A percentile compares a stretch with the other conserved stretches of the same genome.
Evolutionary conservation across 1,139 yeast species (phyloP).

Genomic region (Lodderomyces elongisporus): DNA sequence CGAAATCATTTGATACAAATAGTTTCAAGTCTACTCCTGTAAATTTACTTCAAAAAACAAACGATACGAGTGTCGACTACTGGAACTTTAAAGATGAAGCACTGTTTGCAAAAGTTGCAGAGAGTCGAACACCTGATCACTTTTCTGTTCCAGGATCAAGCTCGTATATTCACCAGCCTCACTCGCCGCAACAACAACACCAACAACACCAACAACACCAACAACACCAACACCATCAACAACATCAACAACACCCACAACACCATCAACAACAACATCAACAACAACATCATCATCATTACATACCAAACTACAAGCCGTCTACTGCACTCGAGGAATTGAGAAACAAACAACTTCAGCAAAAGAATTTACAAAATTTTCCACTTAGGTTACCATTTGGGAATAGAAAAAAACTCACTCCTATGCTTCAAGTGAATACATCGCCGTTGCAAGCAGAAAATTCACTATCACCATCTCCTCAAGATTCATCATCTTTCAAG

Average conservation of each 20-base stretch:
- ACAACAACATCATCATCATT: background rate
- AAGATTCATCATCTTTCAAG: slow-evolving; percentile 43
- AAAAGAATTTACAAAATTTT: slow-evolving; percentile 2
- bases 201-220: background rate
- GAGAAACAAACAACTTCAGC: background rate
- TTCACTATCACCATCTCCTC: slow-evolving; percentile 11
- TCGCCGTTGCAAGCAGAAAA: slow-evolving; percentile 6
- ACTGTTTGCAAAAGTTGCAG: slow-evolving; percentile 16
- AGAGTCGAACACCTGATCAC: no score
- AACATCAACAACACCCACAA: no score
- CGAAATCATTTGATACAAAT: slow-evolving; percentile 42
- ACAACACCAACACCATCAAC: background rate
- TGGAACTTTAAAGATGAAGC: slow-evolving; percentile 55
- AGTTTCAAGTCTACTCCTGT: slow-evolving; percentile 59
- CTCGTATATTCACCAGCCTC: no score
- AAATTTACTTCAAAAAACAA: slow-evolving; percentile 40
- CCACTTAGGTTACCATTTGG: slow-evolving; percentile 12
- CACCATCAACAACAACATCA: background rate
- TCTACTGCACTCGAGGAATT: background rate
- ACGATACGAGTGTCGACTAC: slow-evolving; percentile 47
- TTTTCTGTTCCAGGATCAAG: no score
- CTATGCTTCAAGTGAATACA: slow-evolving; percentile 29
- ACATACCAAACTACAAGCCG: background rate
- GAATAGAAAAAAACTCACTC: slow-evolving; percentile 10
- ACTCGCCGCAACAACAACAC: background rate